Base-by-base conservation (phyloP, 371 early-diverging fungal species). In the Mortierella sp. region DNA sequence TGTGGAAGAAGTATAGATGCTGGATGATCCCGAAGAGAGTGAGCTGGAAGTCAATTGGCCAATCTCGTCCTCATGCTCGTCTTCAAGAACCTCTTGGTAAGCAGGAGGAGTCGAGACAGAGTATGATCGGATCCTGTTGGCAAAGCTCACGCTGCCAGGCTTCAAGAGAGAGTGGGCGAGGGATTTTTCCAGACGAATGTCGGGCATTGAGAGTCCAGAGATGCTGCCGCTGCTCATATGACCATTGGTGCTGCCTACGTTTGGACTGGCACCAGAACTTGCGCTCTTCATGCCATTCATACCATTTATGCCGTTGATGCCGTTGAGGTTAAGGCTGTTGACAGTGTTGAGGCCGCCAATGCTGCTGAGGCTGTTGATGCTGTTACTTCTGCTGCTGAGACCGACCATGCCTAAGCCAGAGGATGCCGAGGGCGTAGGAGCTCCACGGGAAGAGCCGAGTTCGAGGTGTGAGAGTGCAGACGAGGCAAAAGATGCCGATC, bases 81-180 rank as follows among this genome's bases (percentile, higher is more conserved):
- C 85, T 53, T 84, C 85, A 37, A 84, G 82, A 24, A 87, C 84
- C 53, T 90, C 89, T 75, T 87, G 89, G 78, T 91, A 95, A 59
- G 88, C 89, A 11, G 90, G 91, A 5, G 93, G 90, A 26, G 94
- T 93, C 77, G 94, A 92, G 34, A 95, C 93, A n/a, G 95, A 94
- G 79, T 94, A 95, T 3, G 95, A 95, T 40, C 96, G 89, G 57
- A 90, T 91, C 61, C 96, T 89, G 78, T 81, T 85, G 53, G 87
- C 81, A 82, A 77, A 88, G 73, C 67, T 82, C 69, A 79, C 88
- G 64, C 70, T 83, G 31, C 74, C 76, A 51, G 75, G 85, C 76
- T 83, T 89, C 28, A 90, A 83, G 69, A 90, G 83, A 24, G 90
- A 86, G 11, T 87, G 84, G 64, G 89, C 81, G 51, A 87, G 80